Base-by-base conservation (phyloP, 2,329 filamentous ascomycete genomes). In the Pseudofabraea citricarpa region DNA sequence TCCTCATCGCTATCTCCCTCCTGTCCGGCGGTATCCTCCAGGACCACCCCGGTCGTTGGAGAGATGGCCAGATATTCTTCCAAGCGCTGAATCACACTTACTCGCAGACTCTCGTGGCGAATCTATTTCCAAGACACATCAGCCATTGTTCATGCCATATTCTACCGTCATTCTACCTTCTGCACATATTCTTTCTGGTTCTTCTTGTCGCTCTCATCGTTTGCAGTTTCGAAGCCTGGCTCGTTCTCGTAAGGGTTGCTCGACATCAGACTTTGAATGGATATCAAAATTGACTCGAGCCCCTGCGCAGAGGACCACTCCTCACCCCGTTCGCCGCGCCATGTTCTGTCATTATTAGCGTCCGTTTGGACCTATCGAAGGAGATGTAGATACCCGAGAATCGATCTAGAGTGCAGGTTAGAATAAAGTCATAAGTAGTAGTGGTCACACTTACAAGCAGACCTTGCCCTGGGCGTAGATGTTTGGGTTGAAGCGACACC, bases 281-380 rank as follows among this genome's bases (percentile, higher is more conserved):
- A 97, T 41, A 97, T 79, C 37, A 98, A 67, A 38, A 97, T 88
- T 1, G 91, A 97, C 63, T 97, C 93, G 1, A 98, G 73, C 6
- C 93, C 91, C 63, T 97, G 93, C 1, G 91, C 93, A 13, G 90
- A 90, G 13, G 90, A 96, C 93, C 93, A 98, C 63, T 96, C 83
- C 64, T 97, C 93, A 43, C 90, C 89, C 13, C 81, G 77, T 59
- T 95, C 85, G 21, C 90, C 90, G 39, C 86, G 79, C 93, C 93
- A 98, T 61, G 93, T 98, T 45, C 90, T 94, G 54, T n/a, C 13
- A 33, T 21, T 40, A 15, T 27, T 36, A 41, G 53, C 22, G 56
- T 8, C n/a, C 5, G n/a, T 29, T 23, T 29, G n/a, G 18, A 6
- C 20, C 20, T 20, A 13, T 39, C 21, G 35, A 31, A 33, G 12